These are phyloP conservation scores for Capsella bursapastoris DNA, from an alignment of 345 rosid species.

Conservation along the genomic window DNA sequence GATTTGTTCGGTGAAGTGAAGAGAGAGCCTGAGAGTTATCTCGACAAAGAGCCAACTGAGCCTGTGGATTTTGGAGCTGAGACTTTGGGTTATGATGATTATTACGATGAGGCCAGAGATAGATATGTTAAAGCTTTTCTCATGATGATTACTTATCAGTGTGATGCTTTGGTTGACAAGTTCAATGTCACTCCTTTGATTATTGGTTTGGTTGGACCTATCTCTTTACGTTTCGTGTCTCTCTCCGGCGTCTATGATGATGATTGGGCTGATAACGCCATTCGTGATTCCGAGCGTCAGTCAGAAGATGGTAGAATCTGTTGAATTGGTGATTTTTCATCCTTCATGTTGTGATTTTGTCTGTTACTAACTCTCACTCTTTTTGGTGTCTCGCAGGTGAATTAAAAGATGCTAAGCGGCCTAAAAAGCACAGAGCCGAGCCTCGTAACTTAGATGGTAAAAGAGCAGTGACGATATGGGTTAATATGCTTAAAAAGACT, in stretches of 20 bases:
- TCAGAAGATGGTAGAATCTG: conserved; percentile 41
- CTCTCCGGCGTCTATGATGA: conserved; percentile 56
- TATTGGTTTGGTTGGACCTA: conserved; percentile 59
- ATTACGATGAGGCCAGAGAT: conserved; percentile 64
- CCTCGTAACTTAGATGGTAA: conserved; percentile 61
- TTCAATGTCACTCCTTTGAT: conserved; percentile 66
- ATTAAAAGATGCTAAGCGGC: conserved; percentile 41
- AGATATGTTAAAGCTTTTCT: conserved; percentile 73
- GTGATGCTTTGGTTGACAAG: conserved; percentile 68
- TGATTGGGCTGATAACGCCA: conserved; percentile 63
- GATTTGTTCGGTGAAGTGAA: not conserved
- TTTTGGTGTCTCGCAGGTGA: conserved; percentile 34
- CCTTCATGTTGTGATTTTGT: not conserved
- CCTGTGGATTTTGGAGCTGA: conserved; percentile 59
- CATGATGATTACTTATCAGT: conserved; percentile 70
- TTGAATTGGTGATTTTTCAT: too few species aligned
- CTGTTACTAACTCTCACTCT: not conserved
- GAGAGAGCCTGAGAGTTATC: conserved; percentile 36
- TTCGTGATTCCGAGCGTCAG: conserved; percentile 60
- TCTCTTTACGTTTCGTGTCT: conserved; percentile 63
- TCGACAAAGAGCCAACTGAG: conserved; percentile 46
- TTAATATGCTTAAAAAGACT: conserved; percentile 53
- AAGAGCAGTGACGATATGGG: conserved; percentile 72
- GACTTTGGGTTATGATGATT: conserved; percentile 57
- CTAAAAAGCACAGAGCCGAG: conserved; percentile 38